Evolutionary conservation across 2,329 filamentous ascomycete species (phyloP).

Genomic region (Diaporthe longicolla): DNA sequence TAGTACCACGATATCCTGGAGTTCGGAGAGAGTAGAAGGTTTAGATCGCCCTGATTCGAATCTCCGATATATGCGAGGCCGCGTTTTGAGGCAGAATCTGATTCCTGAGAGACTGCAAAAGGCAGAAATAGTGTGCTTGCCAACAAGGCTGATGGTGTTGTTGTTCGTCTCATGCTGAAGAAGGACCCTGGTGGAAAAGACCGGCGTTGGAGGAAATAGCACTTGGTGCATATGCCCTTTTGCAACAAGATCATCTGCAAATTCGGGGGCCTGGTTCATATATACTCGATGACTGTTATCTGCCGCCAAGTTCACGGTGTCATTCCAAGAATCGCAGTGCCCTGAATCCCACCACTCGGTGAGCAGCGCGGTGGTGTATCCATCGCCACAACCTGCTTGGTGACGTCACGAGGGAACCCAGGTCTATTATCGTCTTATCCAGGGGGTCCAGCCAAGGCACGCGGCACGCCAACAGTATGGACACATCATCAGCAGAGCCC

Average conservation of each 20-base stretch:
- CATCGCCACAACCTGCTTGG: slow-evolving; percentile 31
- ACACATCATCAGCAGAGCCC: slow-evolving; percentile 25
- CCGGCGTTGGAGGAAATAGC: neutral
- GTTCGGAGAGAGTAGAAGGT: slow-evolving; percentile 53
- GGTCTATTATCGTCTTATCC: slow-evolving; percentile 24
- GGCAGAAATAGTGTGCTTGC: slow-evolving; percentile 1
- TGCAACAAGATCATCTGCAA: no score
- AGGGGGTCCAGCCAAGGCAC: slow-evolving; percentile 37
- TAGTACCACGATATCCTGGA: slow-evolving; percentile 60
- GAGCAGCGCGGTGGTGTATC: slow-evolving; percentile 11
- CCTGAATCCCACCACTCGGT: slow-evolving; percentile 17
- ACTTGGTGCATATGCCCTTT: neutral
- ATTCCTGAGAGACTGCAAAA: neutral
- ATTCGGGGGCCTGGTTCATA: slow-evolving; percentile 5
- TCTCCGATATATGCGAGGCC: slow-evolving; percentile 49
- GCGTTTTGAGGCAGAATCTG: slow-evolving; percentile 45
- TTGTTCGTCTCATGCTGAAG: slow-evolving; percentile 19
- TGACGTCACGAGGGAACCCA: slow-evolving; percentile 28
- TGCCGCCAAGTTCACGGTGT: slow-evolving; percentile 20
- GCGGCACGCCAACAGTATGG: slow-evolving; percentile 8
- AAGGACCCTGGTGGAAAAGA: neutral
- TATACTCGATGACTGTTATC: neutral
- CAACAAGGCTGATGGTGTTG: slow-evolving; percentile 27
- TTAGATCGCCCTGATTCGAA: slow-evolving; percentile 49
- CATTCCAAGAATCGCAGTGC: slow-evolving; percentile 21